Conservation (phyloP, 2,329 filamentous ascomycete species). For the Gremmenia infestans region DNA sequence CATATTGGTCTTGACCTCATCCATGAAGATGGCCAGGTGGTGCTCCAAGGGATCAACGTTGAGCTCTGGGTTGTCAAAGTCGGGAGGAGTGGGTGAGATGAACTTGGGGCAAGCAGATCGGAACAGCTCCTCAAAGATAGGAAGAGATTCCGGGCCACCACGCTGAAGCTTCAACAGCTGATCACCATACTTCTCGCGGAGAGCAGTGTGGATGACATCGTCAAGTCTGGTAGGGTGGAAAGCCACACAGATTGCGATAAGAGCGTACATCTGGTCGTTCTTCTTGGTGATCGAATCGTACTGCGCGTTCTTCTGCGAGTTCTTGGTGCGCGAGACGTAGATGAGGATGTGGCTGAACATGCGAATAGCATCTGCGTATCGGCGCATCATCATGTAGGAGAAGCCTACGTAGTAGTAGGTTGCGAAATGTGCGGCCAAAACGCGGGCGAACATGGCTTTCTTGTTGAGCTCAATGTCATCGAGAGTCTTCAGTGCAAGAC, state of each 20-base stretch:
- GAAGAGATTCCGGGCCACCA: slow-evolving; percentile 89
- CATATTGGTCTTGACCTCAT: slow-evolving; percentile 99
- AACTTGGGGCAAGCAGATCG: slow-evolving; percentile 97
- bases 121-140: slow-evolving; percentile 98
- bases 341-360: slow-evolving; percentile 99
- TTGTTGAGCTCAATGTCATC: slow-evolving; percentile 99
- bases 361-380: slow-evolving; percentile 97
- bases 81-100: slow-evolving; percentile 93
- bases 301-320: slow-evolving; percentile 98
- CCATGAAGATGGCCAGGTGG: slow-evolving; percentile 97
- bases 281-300: slow-evolving; percentile 99
- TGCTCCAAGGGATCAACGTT: slow-evolving; percentile 98
- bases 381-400: slow-evolving; percentile 99
- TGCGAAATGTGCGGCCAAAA: slow-evolving; percentile 99
- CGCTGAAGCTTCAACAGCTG: slow-evolving; percentile 96
- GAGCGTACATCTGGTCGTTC: slow-evolving; percentile 99
- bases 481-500: slow-evolving; percentile 94
- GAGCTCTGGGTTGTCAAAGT: slow-evolving; percentile 94
- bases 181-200: slow-evolving; percentile 98
- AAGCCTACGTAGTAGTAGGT: slow-evolving; percentile 99
- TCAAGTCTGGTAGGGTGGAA: slow-evolving; percentile 96
- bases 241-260: slow-evolving; percentile 97
- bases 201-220: slow-evolving; percentile 96
- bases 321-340: slow-evolving; percentile 98
- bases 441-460: slow-evolving; percentile 99